Percentiles rank a stretch among this genome's conserved stretches.
phyloP scores from a whole-genome alignment of 1,284 basidiomycete species.

The Sanghuangporus baumii region DNA sequence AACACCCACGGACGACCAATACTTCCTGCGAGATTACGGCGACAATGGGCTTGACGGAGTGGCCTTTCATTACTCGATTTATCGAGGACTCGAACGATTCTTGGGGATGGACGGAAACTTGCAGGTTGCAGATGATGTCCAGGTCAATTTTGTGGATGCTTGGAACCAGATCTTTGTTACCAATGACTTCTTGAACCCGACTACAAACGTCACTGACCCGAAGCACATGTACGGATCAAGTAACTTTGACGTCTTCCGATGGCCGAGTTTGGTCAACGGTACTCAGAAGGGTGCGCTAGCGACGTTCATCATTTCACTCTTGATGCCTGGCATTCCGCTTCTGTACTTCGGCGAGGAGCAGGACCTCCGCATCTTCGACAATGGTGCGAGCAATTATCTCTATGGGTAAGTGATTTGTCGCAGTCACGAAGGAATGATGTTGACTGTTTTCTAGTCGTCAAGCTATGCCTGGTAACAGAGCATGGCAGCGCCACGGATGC shows the following conservation, averaged over 20 bases:
- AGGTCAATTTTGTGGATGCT: constrained; percentile 74
- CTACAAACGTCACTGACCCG: constrained; percentile 66
- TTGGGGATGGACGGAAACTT: constrained; percentile 92
- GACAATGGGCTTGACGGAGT: constrained; percentile 66
- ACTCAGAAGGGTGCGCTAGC: constrained; percentile 70
- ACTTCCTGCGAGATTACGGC: constrained; percentile 69
- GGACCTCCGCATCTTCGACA: constrained; percentile 80
- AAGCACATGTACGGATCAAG: constrained; percentile 84
- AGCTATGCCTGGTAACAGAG: constrained; percentile 77
- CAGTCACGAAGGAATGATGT: constrained; percentile 1
- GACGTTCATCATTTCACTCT: constrained; percentile 69
- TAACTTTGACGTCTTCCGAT: constrained; percentile 91
- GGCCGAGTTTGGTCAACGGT: constrained; percentile 83
- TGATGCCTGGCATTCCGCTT: constrained; percentile 85
- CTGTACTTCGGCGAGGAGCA: constrained; percentile 88
- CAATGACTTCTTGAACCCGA: constrained; percentile 80
- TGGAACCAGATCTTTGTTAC: constrained; percentile 88
- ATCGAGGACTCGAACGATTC: constrained; percentile 78
- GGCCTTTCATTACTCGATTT: constrained; percentile 90
- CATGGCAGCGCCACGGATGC: constrained; percentile 91
- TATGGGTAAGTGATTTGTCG: constrained; percentile 55
- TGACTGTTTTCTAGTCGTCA: constrained; percentile 62
- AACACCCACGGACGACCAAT: constrained; percentile 56
- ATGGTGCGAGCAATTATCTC: constrained; percentile 81
- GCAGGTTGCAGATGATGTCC: constrained; percentile 79